Evolutionary conservation across 306 rosid genomes (phyloP).

Genomic region (Canavalia gladiata): DNA sequence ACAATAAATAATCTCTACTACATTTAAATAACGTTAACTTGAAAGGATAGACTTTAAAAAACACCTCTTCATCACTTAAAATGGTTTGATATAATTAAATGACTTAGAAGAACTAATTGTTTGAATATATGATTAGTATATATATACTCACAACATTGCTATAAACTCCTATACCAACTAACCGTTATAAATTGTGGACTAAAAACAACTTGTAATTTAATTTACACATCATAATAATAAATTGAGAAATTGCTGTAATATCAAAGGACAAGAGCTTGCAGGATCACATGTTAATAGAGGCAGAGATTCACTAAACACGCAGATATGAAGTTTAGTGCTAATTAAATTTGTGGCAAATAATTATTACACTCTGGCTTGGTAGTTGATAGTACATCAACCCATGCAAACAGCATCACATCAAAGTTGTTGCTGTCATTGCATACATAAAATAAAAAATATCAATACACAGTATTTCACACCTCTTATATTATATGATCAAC

Average conservation of each 20-base stretch:
- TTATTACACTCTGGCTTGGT: background rate
- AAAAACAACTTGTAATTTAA: background rate
- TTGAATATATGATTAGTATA: background rate
- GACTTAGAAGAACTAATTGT: background rate
- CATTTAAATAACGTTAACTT: background rate
- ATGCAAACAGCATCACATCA: conserved; percentile 13
- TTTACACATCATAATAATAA: background rate
- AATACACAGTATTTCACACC: too few relatives aligned
- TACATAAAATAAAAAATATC: too few relatives aligned
- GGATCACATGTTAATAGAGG: conserved; percentile 41
- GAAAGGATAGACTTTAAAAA: background rate
- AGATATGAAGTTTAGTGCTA: background rate
- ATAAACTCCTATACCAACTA: background rate
- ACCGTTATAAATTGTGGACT: background rate
- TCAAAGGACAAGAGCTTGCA: conserved; percentile 19
- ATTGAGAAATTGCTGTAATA: conserved; percentile 3
- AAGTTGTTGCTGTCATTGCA: conserved; percentile 21
- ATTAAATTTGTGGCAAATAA: background rate
- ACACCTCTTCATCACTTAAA: background rate
- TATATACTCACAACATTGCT: background rate
- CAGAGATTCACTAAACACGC: conserved; percentile 36
- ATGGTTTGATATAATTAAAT: background rate
- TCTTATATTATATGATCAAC: too few relatives aligned
- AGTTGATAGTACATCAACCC: background rate
- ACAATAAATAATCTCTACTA: background rate